Conservation (phyloP, 2,329 filamentous ascomycete genomes). For the Scleromitrula shiraiana region DNA sequence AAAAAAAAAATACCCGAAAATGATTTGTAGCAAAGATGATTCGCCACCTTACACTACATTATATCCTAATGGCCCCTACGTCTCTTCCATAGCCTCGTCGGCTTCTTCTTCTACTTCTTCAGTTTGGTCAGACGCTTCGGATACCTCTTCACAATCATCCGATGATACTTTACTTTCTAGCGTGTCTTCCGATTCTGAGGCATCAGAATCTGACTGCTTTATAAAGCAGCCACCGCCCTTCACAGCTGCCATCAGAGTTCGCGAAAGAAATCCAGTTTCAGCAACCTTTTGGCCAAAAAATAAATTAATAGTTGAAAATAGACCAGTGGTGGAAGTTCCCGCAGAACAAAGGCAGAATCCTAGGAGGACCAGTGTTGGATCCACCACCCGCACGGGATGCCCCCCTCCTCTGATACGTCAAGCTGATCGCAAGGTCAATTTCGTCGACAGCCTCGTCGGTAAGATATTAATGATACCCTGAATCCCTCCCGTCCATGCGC, state of each 20-base stretch:
- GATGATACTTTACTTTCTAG: constrained; percentile 58
- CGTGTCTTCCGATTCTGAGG: constrained; percentile 43
- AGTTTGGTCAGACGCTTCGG: constrained; percentile 67
- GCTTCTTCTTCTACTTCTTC: constrained; percentile 70
- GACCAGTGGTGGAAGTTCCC: constrained; percentile 40
- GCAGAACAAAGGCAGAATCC: constrained; percentile 58
- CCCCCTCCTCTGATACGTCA: constrained; percentile 77
- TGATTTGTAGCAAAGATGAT: constrained; percentile 47
- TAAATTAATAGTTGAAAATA: constrained; percentile 29
- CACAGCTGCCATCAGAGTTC: constrained; percentile 24
- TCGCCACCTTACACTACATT: constrained; percentile 44
- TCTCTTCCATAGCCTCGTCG: constrained; percentile 63
- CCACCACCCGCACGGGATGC: constrained; percentile 48
- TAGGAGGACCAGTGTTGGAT: constrained; percentile 47
- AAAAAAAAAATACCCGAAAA: constrained; percentile 37
- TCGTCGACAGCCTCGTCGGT: constrained; percentile 97
- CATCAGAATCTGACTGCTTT: constrained; percentile 38
- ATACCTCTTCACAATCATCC: constrained; percentile 60
- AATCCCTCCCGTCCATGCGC: constrained; percentile 23
- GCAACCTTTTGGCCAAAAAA: constrained; percentile 29
- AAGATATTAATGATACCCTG: constrained; percentile 43
- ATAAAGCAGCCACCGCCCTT: constrained; percentile 29
- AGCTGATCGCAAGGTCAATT: constrained; percentile 85
- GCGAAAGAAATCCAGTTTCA: constrained; percentile 27
- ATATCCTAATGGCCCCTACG: constrained; percentile 53